phyloP scores from a whole-genome alignment of 1,139 yeast genomes.

The Geotrichum candidum region DNA sequence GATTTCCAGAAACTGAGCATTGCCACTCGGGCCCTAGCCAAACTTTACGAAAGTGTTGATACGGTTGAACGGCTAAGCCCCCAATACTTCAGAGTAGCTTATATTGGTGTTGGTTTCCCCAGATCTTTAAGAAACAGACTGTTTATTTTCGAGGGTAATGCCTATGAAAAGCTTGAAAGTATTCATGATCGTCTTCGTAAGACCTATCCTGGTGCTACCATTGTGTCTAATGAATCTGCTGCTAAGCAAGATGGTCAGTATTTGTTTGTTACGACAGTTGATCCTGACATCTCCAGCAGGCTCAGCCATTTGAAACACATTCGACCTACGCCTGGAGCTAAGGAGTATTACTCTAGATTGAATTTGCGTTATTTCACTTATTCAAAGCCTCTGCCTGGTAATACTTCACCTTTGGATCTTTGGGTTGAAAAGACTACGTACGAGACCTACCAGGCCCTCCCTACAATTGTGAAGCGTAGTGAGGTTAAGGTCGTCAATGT shows the following conservation, averaged over 20 bases:
- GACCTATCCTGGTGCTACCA: constrained; percentile 75
- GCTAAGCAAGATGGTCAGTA: constrained; percentile 67
- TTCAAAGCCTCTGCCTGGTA: constrained; percentile 67
- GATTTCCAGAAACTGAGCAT: constrained; percentile 72
- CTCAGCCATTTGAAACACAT: constrained; percentile 5
- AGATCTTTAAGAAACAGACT: constrained; percentile 64
- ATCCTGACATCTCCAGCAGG: constrained; percentile 40
- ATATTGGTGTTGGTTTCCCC: constrained; percentile 83
- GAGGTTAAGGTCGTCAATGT: constrained; percentile 53
- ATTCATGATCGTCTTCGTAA: constrained; percentile 71
- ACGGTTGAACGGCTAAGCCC: constrained; percentile 64
- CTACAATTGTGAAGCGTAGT: constrained; percentile 80
- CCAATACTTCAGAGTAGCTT: constrained; percentile 72
- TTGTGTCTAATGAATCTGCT: constrained; percentile 59
- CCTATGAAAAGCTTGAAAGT: constrained; percentile 81
- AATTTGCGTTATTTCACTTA: constrained; percentile 65
- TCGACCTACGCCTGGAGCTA: constrained; percentile 27
- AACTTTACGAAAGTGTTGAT: constrained; percentile 61
- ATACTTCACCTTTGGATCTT: constrained; percentile 63
- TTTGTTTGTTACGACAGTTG: constrained; percentile 65
- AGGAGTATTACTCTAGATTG: constrained; percentile 39
- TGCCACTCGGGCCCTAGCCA: constrained; percentile 64
- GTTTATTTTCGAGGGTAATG: constrained; percentile 78
- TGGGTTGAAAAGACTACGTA: constrained; percentile 87
- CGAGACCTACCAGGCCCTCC: constrained; percentile 72